A percentile compares a stretch with the other conserved stretches of the same genome.
Evolutionary conservation across 2,329 filamentous ascomycete species (phyloP).

Genomic region (Salinomyces thailandicus): DNA sequence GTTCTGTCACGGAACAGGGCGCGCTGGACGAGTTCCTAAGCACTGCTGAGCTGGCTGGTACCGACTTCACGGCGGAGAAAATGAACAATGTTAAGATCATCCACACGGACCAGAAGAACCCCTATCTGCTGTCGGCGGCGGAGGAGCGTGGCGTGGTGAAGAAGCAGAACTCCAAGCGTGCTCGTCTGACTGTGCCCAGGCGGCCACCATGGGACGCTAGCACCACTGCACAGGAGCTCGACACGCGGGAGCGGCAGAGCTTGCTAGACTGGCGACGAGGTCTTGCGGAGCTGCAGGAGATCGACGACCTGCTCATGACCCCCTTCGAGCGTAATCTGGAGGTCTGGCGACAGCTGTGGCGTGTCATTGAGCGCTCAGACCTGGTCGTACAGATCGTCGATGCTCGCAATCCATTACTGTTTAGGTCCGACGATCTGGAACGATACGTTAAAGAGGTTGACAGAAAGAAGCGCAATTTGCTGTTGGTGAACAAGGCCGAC

Average conservation of each 20-base stretch:
- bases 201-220: constrained; percentile 78
- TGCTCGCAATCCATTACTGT: constrained; percentile 85
- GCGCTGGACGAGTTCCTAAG: constrained; percentile 93
- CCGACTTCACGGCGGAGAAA: constrained; percentile 97
- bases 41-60: constrained; percentile 93
- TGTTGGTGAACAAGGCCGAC: constrained; percentile 97
- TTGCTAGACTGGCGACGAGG: constrained; percentile 83
- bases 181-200: constrained; percentile 74
- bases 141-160: constrained; percentile 69
- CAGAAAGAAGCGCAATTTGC: constrained; percentile 72
- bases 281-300: constrained; percentile 85
- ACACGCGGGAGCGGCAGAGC: constrained; percentile 65
- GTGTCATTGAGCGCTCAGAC: constrained; percentile 94
- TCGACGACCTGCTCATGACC: constrained; percentile 89
- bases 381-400: constrained; percentile 97
- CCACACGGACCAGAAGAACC: constrained; percentile 90
- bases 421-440: constrained; percentile 88
- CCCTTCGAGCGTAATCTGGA: constrained; percentile 96
- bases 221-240: constrained; percentile 75
- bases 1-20: constrained; percentile 92
- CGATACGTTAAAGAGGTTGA: constrained; percentile 90
- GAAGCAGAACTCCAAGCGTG: constrained; percentile 75
- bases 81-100: constrained; percentile 99
- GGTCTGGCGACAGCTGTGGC: constrained; percentile 95
- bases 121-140: constrained; percentile 73